Conservation (phyloP, 352 stramenopile genomes). For the Globisporangium takayamanum region DNA sequence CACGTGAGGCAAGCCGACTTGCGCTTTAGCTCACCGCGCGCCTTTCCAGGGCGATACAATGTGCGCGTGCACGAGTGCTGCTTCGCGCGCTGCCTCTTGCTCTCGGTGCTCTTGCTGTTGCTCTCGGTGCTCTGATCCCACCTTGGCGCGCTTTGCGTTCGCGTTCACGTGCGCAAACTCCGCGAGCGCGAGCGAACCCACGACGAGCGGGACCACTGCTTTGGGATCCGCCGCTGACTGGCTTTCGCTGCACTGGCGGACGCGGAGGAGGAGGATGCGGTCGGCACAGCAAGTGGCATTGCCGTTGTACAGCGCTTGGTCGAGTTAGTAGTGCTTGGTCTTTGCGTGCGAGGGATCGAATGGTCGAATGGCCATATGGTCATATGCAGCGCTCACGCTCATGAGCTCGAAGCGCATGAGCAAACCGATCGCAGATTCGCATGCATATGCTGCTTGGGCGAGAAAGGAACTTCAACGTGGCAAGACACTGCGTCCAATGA, state of each 20-base stretch:
- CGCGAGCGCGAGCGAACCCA: slow-evolving; percentile 10
- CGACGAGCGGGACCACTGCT: slow-evolving; percentile 7
- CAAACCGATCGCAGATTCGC: too few relatives aligned
- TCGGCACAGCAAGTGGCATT: not conserved
- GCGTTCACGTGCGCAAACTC: slow-evolving; percentile 12
- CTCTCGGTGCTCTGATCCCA: not conserved
- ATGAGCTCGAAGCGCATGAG: too few relatives aligned
- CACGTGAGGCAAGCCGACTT: not conserved
- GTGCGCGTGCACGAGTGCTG: slow-evolving; percentile 3
- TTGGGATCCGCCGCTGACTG: slow-evolving; percentile 11
- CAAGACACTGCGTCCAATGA: too few relatives aligned
- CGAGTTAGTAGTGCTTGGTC: not conserved
- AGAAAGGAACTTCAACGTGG: too few relatives aligned
- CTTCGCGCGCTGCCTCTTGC: not conserved
- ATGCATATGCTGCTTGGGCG: too few relatives aligned
- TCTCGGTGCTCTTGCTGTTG: slow-evolving; percentile 1
- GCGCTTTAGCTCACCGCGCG: not conserved
- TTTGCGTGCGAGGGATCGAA: not conserved
- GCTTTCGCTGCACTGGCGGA: too few relatives aligned
- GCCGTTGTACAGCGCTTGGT: not conserved
- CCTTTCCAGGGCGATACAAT: slow-evolving; percentile 13
- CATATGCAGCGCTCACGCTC: too few relatives aligned
- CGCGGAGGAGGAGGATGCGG: too few relatives aligned
- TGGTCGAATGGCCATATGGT: not conserved
- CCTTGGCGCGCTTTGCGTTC: slow-evolving; percentile 3